Conservation (phyloP, 306 rosid genomes). For the Quercus agrifolia region DNA sequence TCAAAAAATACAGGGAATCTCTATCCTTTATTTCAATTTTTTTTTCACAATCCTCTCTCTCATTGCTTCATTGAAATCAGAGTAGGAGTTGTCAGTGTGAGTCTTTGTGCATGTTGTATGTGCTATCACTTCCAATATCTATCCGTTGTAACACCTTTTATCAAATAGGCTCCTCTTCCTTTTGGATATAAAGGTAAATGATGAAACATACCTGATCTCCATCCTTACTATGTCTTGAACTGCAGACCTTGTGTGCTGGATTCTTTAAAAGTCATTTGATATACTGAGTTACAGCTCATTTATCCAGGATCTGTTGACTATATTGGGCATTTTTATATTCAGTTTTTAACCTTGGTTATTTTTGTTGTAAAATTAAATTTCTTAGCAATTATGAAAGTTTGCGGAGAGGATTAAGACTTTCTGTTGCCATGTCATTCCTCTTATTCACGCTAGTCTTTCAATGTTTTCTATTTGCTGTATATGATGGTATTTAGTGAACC, state of each 20-base stretch:
- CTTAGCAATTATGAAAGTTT: not conserved
- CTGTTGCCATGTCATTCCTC: not conserved
- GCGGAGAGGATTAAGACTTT: not conserved
- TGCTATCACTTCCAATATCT: not conserved
- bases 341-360: not conserved
- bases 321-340: not conserved
- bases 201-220: not conserved
- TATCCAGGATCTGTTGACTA: not conserved
- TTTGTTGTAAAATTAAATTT: not conserved
- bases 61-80: not conserved
- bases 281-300: not conserved
- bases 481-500: not conserved
- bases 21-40: not conserved
- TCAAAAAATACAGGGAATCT: not conserved
- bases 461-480: constrained; percentile 5
- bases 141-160: not conserved
- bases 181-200: not conserved
- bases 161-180: not conserved
- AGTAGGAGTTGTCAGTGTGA: not conserved
- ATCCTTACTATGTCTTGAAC: not conserved
- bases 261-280: too few species aligned
- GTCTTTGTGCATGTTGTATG: not conserved
- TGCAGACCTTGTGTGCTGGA: not conserved
- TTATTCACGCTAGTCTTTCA: not conserved
- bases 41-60: not conserved